Evolutionary conservation across 495 filamentous ascomycete species (phyloP).

Genomic region (Neurospora intermedia): DNA sequence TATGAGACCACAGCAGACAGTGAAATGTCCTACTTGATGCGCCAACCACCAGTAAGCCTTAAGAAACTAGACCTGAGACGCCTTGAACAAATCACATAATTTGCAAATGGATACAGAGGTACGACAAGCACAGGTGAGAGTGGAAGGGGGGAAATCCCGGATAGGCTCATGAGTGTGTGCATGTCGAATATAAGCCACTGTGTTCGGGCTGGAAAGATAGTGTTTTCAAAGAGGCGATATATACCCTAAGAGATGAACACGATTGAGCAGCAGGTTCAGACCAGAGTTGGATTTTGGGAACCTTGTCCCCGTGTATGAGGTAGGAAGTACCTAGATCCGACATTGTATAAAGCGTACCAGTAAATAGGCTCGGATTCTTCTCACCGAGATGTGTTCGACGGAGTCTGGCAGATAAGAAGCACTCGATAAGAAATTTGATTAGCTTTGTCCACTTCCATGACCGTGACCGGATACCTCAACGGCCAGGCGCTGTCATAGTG

Average conservation of each 20-base stretch:
- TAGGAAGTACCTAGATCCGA: background rate
- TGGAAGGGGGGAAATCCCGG: background rate
- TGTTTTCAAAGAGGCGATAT: no score
- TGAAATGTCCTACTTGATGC: background rate
- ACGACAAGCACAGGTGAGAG: background rate
- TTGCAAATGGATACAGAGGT: no score
- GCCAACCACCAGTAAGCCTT: no score
- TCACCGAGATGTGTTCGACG: background rate
- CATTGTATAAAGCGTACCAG: background rate
- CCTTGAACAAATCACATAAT: no score
- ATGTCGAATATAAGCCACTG: background rate
- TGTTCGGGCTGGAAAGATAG: no score
- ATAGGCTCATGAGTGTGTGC: background rate
- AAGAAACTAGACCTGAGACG: no score
- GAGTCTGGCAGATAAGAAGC: background rate
- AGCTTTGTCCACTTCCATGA: background rate
- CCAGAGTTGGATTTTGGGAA: background rate
- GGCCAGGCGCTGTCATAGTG: background rate
- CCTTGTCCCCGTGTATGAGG: background rate
- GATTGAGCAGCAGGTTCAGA: no score
- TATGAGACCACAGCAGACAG: background rate
- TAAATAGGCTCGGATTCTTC: background rate
- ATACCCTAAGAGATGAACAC: no score
- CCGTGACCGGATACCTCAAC: background rate
- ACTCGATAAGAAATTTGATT: background rate